Evolutionary conservation across 306 rosid genomes (phyloP), one percentile per base, ranked within the genome.

Genomic region (Comarum palustre): DNA sequence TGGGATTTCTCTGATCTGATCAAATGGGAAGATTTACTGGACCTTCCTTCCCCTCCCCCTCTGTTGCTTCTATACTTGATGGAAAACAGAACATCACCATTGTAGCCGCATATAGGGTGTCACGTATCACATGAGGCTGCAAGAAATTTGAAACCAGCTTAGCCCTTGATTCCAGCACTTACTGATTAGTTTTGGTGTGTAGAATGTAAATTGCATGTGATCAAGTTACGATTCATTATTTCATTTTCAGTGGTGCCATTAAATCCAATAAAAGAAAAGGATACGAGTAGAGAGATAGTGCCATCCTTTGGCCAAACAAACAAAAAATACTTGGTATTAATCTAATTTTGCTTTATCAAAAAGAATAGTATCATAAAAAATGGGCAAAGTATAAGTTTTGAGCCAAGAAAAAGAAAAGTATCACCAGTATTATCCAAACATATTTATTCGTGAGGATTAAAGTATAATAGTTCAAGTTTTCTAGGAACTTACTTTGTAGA

Each of bases 131-230:
- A 51, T 66, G 81, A 51, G 61, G 69, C 42, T 61, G 71, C 38
- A 74, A 60, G 57, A 45, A 19, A 47, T 68, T 65, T 47, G 45
- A 69, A 55, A 58, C 71, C 74, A 47, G 50, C 15, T 8, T 24
- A 66, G 64, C 78, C 54, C 46, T 73, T 12, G 78, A 73, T 66
- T 73, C 43, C 36, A 72, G 66, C 73, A 66, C 74, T 55, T 73
- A 7, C 55, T 57, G 42, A 17, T 19, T 61, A 62, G 42, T 42
- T 47, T 76, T 29, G 13, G 14, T 45, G 45, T 8, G 10, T 76
- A 16, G 38, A 59, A 13, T 38, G 38, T 20, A 55, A 52, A 55
- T 22, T 41, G 22, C 34, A 34, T 71, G 66, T 66, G 55, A 43
- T 43, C 55, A 25, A 15, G 71, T 66, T 42, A 17, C 2, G 19